These are phyloP conservation scores for Fraxinus greggii DNA, from an alignment of 305 asterid genomes.

Conservation along the genomic window DNA sequence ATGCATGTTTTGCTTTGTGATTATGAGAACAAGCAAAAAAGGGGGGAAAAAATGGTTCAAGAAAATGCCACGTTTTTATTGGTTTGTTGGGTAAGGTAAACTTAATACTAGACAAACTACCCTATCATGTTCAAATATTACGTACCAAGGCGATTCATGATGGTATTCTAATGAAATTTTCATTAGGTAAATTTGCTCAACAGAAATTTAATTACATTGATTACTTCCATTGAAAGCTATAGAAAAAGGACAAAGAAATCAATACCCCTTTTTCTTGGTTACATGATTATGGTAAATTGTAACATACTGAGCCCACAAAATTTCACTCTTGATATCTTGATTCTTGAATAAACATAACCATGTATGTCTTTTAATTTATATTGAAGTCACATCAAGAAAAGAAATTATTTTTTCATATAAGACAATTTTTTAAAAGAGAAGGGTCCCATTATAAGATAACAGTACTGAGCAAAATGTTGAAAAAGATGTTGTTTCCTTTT, in stretches of 20 bases:
- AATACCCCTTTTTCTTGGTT: neutral
- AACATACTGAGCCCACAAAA: neutral
- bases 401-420: neutral
- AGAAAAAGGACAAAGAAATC: neutral
- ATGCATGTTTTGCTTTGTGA: neutral
- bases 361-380: neutral
- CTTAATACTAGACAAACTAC: neutral
- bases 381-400: neutral
- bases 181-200: neutral
- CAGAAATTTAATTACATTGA: neutral
- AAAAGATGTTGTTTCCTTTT: slow-evolving; percentile 8
- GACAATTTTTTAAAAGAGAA: neutral
- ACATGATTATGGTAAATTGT: slow-evolving; percentile 2
- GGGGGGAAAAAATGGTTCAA: neutral
- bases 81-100: neutral
- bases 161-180: neutral
- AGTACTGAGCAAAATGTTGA: neutral
- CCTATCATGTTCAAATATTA: neutral
- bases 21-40: neutral
- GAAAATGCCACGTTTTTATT: neutral
- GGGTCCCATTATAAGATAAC: neutral
- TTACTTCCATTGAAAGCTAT: slow-evolving; percentile 1
- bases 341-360: neutral
- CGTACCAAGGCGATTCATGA: neutral
- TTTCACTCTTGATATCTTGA: neutral